Conservation (phyloP, 371 early-diverging fungal species). For the Mortierella sp. region DNA sequence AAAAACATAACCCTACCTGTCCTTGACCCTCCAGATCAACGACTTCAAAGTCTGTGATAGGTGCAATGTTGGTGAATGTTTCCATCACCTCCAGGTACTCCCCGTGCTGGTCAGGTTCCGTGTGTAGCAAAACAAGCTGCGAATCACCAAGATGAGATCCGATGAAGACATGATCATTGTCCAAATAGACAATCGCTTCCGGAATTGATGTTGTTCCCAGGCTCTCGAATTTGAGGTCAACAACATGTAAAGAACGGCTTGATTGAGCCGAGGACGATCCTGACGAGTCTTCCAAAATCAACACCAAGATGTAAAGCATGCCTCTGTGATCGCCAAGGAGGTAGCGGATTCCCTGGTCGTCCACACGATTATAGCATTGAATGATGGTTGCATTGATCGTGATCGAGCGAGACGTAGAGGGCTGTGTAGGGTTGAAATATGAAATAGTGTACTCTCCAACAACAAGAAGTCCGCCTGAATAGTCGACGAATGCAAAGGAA, state of each 20-base stretch:
- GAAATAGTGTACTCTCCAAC: slow-evolving; percentile 77
- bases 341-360: slow-evolving; percentile 58
- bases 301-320: slow-evolving; percentile 67
- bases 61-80: slow-evolving; percentile 81
- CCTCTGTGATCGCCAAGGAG: slow-evolving; percentile 84
- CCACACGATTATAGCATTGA: slow-evolving; percentile 43
- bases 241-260: slow-evolving; percentile 14
- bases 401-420: slow-evolving; percentile 52
- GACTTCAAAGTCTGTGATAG: slow-evolving; percentile 87
- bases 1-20: slow-evolving; percentile 56
- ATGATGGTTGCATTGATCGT: slow-evolving; percentile 62
- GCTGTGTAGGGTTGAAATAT: slow-evolving; percentile 58
- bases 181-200: slow-evolving; percentile 76
- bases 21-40: slow-evolving; percentile 84
- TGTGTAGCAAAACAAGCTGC: slow-evolving; percentile 65
- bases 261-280: slow-evolving; percentile 10
- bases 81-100: slow-evolving; percentile 65
- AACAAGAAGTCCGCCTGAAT: slow-evolving; percentile 70
- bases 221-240: slow-evolving; percentile 55
- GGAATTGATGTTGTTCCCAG: slow-evolving; percentile 71
- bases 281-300: slow-evolving; percentile 46
- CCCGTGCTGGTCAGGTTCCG: slow-evolving; percentile 46
- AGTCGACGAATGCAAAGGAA: too few relatives aligned
- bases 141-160: slow-evolving; percentile 91
- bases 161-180: slow-evolving; percentile 73